phyloP scores from a whole-genome alignment of 805 yeast species.

The Lachancea fermentati region DNA sequence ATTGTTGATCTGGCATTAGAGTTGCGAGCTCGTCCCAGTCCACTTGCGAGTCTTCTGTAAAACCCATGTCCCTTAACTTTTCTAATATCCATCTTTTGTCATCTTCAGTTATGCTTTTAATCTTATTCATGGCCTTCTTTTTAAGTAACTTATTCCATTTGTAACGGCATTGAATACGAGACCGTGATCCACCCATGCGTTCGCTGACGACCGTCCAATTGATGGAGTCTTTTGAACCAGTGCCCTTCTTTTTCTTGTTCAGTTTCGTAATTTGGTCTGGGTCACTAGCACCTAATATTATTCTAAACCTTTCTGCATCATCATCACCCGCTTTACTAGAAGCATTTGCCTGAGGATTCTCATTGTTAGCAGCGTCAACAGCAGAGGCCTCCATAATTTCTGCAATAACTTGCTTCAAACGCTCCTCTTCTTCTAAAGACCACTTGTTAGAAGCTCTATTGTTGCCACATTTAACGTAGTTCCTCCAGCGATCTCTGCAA shows the following conservation, averaged over 20 bases:
- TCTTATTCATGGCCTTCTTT: conserved; percentile 45
- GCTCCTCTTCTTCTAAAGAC: conserved; percentile 66
- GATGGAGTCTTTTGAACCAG: conserved; percentile 40
- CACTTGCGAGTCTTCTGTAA: conserved; percentile 37
- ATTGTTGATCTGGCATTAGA: conserved; percentile 38
- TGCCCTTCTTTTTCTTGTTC: conserved; percentile 20
- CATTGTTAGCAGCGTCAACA: conserved; percentile 14
- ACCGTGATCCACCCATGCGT: conserved; percentile 79
- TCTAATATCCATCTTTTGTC: conserved; percentile 48
- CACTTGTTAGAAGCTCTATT: conserved; percentile 74
- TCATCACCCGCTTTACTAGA: conserved; percentile 23
- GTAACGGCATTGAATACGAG: conserved; percentile 91
- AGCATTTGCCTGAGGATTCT: conserved; percentile 14
- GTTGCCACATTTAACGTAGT: conserved; percentile 86
- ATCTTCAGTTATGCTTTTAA: conserved; percentile 39
- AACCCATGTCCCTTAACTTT: conserved; percentile 40
- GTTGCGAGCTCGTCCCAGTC: conserved; percentile 54
- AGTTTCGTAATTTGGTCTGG: conserved; percentile 12
- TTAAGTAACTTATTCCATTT: conserved; percentile 84
- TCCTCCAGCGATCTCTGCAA: conserved; percentile 94
- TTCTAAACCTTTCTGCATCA: conserved; percentile 12
- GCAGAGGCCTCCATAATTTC: conserved; percentile 37
- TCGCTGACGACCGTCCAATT: conserved; percentile 94
- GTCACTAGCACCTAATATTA: conserved; percentile 18
- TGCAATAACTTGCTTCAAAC: conserved; percentile 49